Conservation (phyloP, 169 alveolate genomes). For the Plasmodium vinckei region DNA sequence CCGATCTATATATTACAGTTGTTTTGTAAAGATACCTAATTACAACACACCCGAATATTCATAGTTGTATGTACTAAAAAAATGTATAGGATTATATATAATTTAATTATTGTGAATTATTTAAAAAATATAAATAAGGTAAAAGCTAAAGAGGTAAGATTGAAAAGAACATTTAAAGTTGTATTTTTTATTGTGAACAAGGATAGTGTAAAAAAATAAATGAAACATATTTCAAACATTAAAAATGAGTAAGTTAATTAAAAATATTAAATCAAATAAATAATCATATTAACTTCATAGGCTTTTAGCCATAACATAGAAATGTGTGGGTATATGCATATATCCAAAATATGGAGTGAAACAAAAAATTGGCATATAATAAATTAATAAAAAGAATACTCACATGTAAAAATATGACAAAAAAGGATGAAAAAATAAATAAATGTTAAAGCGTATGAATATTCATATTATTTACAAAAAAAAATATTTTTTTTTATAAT, state of each 20-base stretch:
- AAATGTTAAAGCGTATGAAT: conserved; percentile 10
- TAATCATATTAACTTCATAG: background rate
- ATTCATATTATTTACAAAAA: conserved; percentile 20
- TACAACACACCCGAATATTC: background rate
- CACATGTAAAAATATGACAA: background rate
- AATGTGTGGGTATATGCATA: background rate
- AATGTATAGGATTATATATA: background rate
- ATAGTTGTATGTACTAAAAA: background rate
- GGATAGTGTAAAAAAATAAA: conserved; percentile 2
- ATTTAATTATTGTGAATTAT: conserved; percentile 7
- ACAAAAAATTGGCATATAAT: background rate
- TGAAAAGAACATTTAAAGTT: background rate
- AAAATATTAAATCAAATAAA: background rate
- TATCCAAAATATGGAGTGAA: background rate
- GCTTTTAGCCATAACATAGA: background rate
- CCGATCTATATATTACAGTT: background rate
- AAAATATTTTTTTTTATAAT: conserved; percentile 6
- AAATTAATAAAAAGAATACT: background rate
- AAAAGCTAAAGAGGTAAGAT: background rate
- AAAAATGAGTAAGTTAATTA: conserved; percentile 20
- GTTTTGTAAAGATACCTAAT: background rate
- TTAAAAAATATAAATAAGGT: conserved; percentile 1
- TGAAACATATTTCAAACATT: background rate
- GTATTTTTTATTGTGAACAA: conserved; percentile 1
- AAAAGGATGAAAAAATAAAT: background rate